Percentiles rank a stretch among this genome's conserved stretches.
phyloP scores from a whole-genome alignment of 805 yeast species.

The Wickerhamomyces hampshirensis region DNA sequence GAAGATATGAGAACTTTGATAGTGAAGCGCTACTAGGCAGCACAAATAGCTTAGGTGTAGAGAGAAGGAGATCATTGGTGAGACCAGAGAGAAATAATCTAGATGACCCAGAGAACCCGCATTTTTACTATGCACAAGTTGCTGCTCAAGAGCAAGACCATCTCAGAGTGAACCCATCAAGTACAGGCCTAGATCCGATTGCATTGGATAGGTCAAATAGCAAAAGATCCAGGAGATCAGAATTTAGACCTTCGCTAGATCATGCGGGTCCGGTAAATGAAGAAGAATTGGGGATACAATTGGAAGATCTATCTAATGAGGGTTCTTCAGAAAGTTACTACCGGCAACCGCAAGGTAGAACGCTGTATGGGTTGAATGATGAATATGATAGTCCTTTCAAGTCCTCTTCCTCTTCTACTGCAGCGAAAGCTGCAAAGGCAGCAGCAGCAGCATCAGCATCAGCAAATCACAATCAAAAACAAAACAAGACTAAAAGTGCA shows the following conservation, averaged over 20 bases:
- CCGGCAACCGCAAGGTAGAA: conserved; percentile 35
- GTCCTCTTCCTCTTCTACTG: conserved; percentile 9
- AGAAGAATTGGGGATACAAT: conserved; percentile 15
- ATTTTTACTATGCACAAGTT: conserved; percentile 71
- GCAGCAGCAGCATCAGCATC: conserved; percentile 1
- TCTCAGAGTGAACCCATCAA: conserved; percentile 60
- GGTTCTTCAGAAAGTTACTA: not conserved
- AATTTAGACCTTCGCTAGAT: conserved; percentile 8
- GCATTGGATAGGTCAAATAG: conserved; percentile 12
- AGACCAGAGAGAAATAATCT: conserved; percentile 76
- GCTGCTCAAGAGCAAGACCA: conserved; percentile 61
- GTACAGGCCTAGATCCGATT: conserved; percentile 67
- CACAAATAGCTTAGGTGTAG: conserved; percentile 19
- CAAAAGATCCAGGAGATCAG: conserved; percentile 12
- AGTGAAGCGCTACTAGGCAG: conserved; percentile 31
- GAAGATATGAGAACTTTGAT: conserved; percentile 23
- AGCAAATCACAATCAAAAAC: conserved; percentile 1
- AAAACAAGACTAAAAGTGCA: not conserved
- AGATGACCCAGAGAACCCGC: conserved; percentile 64
- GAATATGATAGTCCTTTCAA: conserved; percentile 34
- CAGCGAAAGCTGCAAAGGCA: conserved; percentile 5
- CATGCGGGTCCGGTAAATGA: conserved; percentile 5
- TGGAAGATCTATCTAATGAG: conserved; percentile 16
- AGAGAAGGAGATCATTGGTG: conserved; percentile 63
- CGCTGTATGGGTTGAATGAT: conserved; percentile 58